Conservation (phyloP, 208 protist genomes). For the Wallacemonas collosoma region DNA sequence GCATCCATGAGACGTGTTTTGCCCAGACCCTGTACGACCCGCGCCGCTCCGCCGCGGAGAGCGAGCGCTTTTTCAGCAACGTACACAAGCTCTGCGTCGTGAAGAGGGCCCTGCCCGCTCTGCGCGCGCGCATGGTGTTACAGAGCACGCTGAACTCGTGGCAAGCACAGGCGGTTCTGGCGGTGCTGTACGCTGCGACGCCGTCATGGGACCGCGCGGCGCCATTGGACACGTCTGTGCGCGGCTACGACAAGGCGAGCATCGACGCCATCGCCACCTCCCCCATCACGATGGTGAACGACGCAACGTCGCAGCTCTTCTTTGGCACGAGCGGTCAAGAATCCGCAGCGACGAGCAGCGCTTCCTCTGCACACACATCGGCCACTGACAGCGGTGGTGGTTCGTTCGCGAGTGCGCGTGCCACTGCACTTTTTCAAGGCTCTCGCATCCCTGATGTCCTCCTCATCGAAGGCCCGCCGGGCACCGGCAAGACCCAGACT, state of each 20-base stretch:
- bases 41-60: constrained; percentile 34
- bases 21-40: constrained; percentile 68
- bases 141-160: constrained; percentile 54
- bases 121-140: constrained; percentile 35
- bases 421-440: neutral
- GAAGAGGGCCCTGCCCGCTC: constrained; percentile 7
- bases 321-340: neutral
- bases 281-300: constrained; percentile 3
- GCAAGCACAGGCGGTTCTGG: constrained; percentile 64
- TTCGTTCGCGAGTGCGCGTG: neutral
- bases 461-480: constrained; percentile 87
- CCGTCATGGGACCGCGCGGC: constrained; percentile 43
- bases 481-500: constrained; percentile 93
- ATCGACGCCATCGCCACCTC: neutral
- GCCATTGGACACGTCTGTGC: neutral
- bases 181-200: constrained; percentile 49
- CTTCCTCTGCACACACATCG: neutral
- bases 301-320: constrained; percentile 11
- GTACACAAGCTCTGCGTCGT: constrained; percentile 28
- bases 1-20: constrained; percentile 52
- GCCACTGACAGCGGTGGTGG: neutral
- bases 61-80: constrained; percentile 24
- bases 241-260: constrained; percentile 2
- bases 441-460: constrained; percentile 47
- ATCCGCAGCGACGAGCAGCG: neutral